Evolutionary conservation across 148 eudicot species (phyloP).

Genomic region (Nepenthes mirabilis): DNA sequence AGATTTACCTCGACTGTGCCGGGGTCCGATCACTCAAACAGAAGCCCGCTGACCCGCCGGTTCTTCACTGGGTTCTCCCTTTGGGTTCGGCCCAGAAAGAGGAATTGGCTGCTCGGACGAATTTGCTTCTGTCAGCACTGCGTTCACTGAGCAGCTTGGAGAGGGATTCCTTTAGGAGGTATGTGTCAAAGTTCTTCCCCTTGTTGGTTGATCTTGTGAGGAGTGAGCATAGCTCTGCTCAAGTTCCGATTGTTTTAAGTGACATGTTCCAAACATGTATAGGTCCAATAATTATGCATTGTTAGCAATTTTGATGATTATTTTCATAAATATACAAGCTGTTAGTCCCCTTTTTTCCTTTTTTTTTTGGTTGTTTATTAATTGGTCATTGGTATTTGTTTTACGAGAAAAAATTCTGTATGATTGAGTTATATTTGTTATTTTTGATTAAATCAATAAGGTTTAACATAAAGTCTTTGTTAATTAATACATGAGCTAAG

Average conservation of each 20-base stretch:
- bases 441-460: no score
- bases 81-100: conserved; percentile 69
- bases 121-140: conserved; percentile 55
- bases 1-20: conserved; percentile 64
- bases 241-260: conserved; percentile 43
- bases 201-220: conserved; percentile 56
- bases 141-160: conserved; percentile 41
- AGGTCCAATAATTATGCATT: conserved; percentile 40
- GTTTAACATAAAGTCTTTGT: no score
- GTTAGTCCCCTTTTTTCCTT: no score
- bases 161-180: conserved; percentile 37
- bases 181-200: conserved; percentile 54
- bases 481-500: no score
- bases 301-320: background rate
- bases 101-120: conserved; percentile 70
- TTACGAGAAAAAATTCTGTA: no score
- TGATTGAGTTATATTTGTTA: no score
- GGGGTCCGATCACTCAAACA: conserved; percentile 23
- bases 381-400: no score
- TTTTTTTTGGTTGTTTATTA: no score
- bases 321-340: no score
- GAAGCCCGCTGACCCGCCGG: conserved; percentile 16
- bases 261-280: conserved; percentile 43
- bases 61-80: conserved; percentile 64
- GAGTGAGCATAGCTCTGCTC: conserved; percentile 51